Evolutionary conservation across 306 rosid genomes (phyloP).

Genomic region (Acmispon strigosus): DNA sequence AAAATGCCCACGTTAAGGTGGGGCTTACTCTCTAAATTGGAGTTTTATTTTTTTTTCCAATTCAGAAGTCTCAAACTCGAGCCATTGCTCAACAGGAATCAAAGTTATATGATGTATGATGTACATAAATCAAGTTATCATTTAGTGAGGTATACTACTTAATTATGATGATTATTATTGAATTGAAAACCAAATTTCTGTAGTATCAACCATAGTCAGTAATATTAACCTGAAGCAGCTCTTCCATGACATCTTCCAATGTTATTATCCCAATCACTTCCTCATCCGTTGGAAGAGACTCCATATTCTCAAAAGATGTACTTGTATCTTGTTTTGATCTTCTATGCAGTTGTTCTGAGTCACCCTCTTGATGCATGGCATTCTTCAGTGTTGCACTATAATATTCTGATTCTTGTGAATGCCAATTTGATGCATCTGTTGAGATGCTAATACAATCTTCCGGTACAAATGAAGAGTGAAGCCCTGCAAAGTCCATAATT

Average conservation of each 20-base stretch:
- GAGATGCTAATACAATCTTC: conserved; percentile 20
- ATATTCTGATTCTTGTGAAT: conserved; percentile 33
- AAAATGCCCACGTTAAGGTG: too few species aligned
- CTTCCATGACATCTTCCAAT: conserved; percentile 81
- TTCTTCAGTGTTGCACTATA: conserved; percentile 29
- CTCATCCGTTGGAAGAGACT: conserved; percentile 24
- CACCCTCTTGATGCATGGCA: conserved; percentile 20
- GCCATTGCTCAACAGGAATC: too few species aligned
- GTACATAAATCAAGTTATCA: too few species aligned
- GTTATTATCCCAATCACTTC: conserved; percentile 66
- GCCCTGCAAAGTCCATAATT: conserved; percentile 15
- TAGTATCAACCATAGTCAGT: background rate
- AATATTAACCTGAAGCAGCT: conserved; percentile 58
- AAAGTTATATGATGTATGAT: too few species aligned
- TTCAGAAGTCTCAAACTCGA: too few species aligned
- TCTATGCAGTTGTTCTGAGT: conserved; percentile 12
- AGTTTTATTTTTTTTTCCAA: too few species aligned
- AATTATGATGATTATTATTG: background rate
- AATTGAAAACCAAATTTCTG: conserved; percentile 3
- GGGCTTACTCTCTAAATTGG: too few species aligned
- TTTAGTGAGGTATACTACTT: background rate
- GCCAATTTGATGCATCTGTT: conserved; percentile 21
- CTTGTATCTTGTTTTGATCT: conserved; percentile 20
- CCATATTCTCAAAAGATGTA: conserved; percentile 23
- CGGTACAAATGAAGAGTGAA: background rate